phyloP scores from a whole-genome alignment of 179 eudicot species.

The Amaranthus tricolor region DNA sequence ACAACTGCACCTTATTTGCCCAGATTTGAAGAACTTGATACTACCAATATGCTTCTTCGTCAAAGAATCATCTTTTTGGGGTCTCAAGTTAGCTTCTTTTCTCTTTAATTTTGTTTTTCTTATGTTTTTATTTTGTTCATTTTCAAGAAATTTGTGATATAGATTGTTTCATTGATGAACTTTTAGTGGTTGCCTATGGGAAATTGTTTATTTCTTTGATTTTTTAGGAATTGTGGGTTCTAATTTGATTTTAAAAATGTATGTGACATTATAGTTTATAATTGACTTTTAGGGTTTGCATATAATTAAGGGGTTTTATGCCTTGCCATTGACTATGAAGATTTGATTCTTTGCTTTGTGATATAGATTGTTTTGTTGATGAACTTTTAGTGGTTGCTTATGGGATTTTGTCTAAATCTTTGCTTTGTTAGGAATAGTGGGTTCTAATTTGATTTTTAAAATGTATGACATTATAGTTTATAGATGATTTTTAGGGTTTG shows the following conservation, averaged over 20 bases:
- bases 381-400: not conserved
- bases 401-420: not conserved
- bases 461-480: not conserved
- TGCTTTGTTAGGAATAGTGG: not conserved
- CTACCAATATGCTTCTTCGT: conserved; percentile 91
- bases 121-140: not conserved
- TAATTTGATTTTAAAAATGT: not conserved
- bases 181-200: not conserved
- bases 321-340: too few relatives aligned
- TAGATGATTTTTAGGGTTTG: too few relatives aligned
- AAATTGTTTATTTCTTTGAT: not conserved
- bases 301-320: too few relatives aligned
- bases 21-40: conserved; percentile 77
- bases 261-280: not conserved
- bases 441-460: not conserved
- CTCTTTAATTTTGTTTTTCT: not conserved
- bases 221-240: not conserved
- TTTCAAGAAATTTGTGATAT: not conserved
- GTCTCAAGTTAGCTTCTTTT: conserved; percentile 51
- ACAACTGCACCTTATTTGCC: conserved; percentile 61
- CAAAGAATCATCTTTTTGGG: conserved; percentile 89
- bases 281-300: too few relatives aligned
- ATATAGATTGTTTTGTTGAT: not conserved
- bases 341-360: not conserved
- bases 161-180: not conserved